Evolutionary conservation across 2,329 filamentous ascomycete species (phyloP).

Genomic region (Ophiostoma angusticollis): DNA sequence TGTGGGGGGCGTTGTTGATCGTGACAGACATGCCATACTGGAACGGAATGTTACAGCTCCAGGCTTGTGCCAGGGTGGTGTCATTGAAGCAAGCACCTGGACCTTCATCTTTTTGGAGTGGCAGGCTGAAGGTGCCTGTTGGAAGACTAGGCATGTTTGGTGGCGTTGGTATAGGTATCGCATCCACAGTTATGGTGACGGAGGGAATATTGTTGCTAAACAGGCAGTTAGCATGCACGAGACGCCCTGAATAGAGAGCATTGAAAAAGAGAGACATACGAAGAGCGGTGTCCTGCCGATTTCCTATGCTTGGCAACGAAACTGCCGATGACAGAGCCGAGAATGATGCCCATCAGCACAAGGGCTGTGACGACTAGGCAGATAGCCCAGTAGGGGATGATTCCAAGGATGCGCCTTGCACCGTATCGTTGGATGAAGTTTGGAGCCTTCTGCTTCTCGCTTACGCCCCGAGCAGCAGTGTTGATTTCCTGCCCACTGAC

Average conservation of each 20-base stretch:
- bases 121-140: conserved; percentile 43
- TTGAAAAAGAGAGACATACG: not conserved
- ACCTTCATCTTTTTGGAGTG: conserved; percentile 34
- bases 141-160: conserved; percentile 38
- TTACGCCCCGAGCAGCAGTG: conserved; percentile 29
- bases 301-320: conserved; percentile 25
- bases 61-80: conserved; percentile 41
- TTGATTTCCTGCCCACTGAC: conserved; percentile 43
- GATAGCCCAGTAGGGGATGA: conserved; percentile 51
- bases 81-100: conserved; percentile 46
- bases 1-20: conserved; percentile 21
- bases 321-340: conserved; percentile 44
- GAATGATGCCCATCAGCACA: conserved; percentile 39
- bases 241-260: no score
- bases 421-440: conserved; percentile 38
- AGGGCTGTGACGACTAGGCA: conserved; percentile 35
- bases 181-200: conserved; percentile 32
- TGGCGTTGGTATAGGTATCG: conserved; percentile 38
- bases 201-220: not conserved
- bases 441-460: conserved; percentile 42
- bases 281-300: conserved; percentile 12
- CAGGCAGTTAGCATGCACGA: not conserved
- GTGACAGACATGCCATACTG: conserved; percentile 27
- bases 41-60: conserved; percentile 47
- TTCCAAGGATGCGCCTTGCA: conserved; percentile 41